These are phyloP conservation scores for Linnemannia hyalina DNA, from an alignment of 192 early-diverging fungal species.

Conservation along the genomic window DNA sequence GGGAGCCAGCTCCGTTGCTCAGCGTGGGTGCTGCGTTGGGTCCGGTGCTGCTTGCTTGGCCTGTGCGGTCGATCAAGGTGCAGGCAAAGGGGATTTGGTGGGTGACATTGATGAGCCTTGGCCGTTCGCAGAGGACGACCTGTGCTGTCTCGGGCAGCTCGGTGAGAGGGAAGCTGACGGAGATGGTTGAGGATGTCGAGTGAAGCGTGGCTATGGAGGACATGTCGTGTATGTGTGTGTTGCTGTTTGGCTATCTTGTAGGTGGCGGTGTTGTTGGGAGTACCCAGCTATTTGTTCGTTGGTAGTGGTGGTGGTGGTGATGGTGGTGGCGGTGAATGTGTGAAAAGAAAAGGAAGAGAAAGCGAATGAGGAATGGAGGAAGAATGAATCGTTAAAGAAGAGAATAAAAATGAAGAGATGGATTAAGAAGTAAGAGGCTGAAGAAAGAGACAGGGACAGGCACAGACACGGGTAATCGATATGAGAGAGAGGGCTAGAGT, in stretches of 20 bases:
- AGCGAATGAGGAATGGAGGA: not conserved
- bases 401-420: not conserved
- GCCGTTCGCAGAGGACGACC: slow-evolving; percentile 39
- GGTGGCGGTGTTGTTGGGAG: not conserved
- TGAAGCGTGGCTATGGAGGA: slow-evolving; percentile 32
- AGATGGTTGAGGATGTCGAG: slow-evolving; percentile 29
- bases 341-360: not conserved
- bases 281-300: not conserved
- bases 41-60: not conserved
- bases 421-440: not conserved
- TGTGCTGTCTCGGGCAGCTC: slow-evolving; percentile 50
- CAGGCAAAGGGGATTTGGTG: slow-evolving; percentile 67
- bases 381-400: not conserved
- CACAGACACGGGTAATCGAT: not conserved
- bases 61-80: slow-evolving; percentile 44
- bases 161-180: slow-evolving; percentile 29
- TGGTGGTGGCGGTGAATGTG: not conserved
- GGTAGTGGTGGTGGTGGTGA: not conserved
- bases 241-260: not conserved
- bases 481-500: too few relatives aligned
- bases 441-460: not conserved
- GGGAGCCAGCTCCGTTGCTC: slow-evolving; percentile 7
- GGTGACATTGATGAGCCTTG: slow-evolving; percentile 66
- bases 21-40: not conserved
- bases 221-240: not conserved